These are phyloP conservation scores for Hypoxylon rubiginosum DNA, from an alignment of 2,329 filamentous ascomycete genomes.

Conservation along the genomic window DNA sequence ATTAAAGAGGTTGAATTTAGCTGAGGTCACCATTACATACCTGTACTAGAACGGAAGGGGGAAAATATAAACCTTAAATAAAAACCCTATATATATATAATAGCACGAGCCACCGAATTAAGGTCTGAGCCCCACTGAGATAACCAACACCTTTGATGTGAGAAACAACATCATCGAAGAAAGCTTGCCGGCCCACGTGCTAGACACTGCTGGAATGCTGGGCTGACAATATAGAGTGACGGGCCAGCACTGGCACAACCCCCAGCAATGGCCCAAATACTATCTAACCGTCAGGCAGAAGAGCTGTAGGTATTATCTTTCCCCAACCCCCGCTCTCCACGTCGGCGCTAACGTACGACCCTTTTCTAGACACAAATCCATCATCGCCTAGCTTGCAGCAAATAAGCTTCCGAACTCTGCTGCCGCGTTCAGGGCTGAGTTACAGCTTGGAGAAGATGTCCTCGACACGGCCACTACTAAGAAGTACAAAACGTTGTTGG, in stretches of 20 bases:
- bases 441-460: slow-evolving; percentile 54
- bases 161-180: not conserved
- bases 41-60: too few relatives aligned
- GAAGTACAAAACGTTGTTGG: slow-evolving; percentile 92
- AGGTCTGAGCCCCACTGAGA: too few relatives aligned
- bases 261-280: slow-evolving; percentile 1
- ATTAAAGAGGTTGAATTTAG: too few relatives aligned
- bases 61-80: too few relatives aligned
- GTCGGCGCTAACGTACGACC: slow-evolving; percentile 1
- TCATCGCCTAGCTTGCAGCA: not conserved
- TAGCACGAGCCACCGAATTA: too few relatives aligned
- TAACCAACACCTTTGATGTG: not conserved
- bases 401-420: too few relatives aligned
- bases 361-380: not conserved
- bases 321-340: not conserved
- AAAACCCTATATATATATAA: too few relatives aligned
- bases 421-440: too few relatives aligned
- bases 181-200: too few relatives aligned
- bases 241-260: not conserved
- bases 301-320: not conserved
- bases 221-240: not conserved
- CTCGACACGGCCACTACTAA: slow-evolving; percentile 88
- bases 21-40: too few relatives aligned
- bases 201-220: not conserved
- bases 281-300: slow-evolving; percentile 1